A percentile compares a stretch with the other conserved stretches of the same genome.
phyloP scores from a whole-genome alignment of 1,139 yeast species.

The Nakaseomyces uthaithaninus region DNA sequence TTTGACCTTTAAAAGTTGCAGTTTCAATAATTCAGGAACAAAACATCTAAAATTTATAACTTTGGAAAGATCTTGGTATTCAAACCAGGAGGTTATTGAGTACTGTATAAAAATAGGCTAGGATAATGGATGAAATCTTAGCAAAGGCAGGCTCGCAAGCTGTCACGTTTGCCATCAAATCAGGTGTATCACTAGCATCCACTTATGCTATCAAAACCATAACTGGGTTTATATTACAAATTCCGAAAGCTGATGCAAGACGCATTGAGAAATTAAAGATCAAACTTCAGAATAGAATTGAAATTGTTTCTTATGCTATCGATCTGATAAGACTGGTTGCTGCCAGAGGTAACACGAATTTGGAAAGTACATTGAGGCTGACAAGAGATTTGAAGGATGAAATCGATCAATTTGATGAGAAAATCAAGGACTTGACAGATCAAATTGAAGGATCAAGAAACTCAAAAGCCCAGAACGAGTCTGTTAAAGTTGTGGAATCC shows the following conservation, averaged over 20 bases:
- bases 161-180: constrained; percentile 69
- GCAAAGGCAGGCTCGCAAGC: constrained; percentile 69
- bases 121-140: constrained; percentile 39
- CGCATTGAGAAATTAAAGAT: constrained; percentile 38
- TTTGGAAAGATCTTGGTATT: too few relatives aligned
- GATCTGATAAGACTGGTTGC: constrained; percentile 62
- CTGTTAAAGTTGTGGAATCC: constrained; percentile 42
- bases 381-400: constrained; percentile 52
- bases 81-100: too few relatives aligned
- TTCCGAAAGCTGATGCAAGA: constrained; percentile 52
- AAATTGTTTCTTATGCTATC: constrained; percentile 58
- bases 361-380: constrained; percentile 50
- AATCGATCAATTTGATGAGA: constrained; percentile 50
- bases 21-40: too few relatives aligned
- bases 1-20: too few relatives aligned
- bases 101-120: too few relatives aligned
- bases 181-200: constrained; percentile 70
- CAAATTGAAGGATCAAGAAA: constrained; percentile 23
- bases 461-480: constrained; percentile 34
- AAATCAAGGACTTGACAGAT: constrained; percentile 35
- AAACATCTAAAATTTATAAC: too few relatives aligned
- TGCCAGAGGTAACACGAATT: constrained; percentile 62
- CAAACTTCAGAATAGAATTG: constrained; percentile 53
- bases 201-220: constrained; percentile 67
- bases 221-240: constrained; percentile 47